These are phyloP conservation scores for Magnaporthales sp. DNA, from an alignment of 2,329 filamentous ascomycete species.

Conservation along the genomic window DNA sequence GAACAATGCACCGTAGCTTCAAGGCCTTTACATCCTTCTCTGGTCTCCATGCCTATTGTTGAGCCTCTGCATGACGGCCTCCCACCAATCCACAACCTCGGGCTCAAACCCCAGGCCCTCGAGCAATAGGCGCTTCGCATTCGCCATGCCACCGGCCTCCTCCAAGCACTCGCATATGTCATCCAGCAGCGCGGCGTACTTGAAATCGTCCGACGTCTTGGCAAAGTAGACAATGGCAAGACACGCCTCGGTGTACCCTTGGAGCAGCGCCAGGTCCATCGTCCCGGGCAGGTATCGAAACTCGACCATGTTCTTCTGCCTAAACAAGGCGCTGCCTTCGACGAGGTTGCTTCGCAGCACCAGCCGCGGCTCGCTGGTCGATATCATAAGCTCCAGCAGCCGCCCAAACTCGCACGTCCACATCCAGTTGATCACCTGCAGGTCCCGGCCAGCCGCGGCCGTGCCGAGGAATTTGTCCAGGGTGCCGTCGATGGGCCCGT, in stretches of 20 bases:
- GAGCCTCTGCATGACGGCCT: background rate
- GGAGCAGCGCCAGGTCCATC: background rate
- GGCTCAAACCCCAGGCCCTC: background rate
- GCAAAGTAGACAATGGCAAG: background rate
- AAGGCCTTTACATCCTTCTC: background rate
- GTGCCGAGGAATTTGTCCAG: background rate
- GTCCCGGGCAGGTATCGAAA: constrained; percentile 1
- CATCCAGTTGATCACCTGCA: background rate
- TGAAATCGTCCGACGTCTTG: background rate
- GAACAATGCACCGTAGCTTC: no score
- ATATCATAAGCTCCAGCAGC: background rate
- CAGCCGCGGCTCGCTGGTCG: background rate
- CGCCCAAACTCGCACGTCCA: background rate
- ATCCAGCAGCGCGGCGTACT: background rate
- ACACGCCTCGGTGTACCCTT: background rate
- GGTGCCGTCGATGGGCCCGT: background rate
- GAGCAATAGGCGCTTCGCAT: background rate
- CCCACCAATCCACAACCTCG: background rate
- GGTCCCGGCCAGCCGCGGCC: background rate
- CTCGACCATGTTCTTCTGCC: background rate
- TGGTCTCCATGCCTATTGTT: background rate
- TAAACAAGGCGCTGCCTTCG: background rate
- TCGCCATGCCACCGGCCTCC: background rate
- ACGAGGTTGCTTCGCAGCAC: background rate
- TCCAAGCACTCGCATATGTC: background rate